These are phyloP conservation scores for Eimeria falciformis DNA, from an alignment of 169 alveolate genomes.

Conservation along the genomic window DNA sequence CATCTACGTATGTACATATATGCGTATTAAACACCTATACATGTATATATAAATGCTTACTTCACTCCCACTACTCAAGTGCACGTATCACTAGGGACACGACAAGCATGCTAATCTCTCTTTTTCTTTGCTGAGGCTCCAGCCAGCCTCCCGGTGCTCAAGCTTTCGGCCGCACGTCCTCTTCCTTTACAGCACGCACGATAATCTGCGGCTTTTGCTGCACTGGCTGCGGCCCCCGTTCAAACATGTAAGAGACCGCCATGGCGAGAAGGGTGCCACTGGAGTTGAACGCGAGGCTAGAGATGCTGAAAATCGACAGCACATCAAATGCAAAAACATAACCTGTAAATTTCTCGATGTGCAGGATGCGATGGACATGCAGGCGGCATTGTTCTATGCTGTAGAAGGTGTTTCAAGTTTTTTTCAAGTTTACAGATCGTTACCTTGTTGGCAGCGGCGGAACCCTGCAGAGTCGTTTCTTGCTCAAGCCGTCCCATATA, in stretches of 20 bases:
- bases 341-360: not conserved
- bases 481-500: slow-evolving; percentile 94
- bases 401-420: not conserved
- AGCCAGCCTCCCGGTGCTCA: not conserved
- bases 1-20: no score
- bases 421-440: not conserved
- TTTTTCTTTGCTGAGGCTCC: slow-evolving; percentile 12
- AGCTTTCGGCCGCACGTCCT: slow-evolving; percentile 78
- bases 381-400: no score
- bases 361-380: not conserved
- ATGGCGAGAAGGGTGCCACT: slow-evolving; percentile 80
- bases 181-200: slow-evolving; percentile 74
- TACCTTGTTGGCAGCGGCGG: slow-evolving; percentile 78
- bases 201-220: slow-evolving; percentile 73
- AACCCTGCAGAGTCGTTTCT: slow-evolving; percentile 90
- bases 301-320: slow-evolving; percentile 58
- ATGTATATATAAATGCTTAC: no score
- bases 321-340: not conserved
- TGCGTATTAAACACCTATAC: slow-evolving; percentile 24
- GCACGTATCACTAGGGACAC: no score
- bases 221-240: slow-evolving; percentile 75
- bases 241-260: slow-evolving; percentile 76
- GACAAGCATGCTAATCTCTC: slow-evolving; percentile 3
- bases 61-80: no score
- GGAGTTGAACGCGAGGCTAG: slow-evolving; percentile 76